These are phyloP conservation scores for Dactylellina sp. DNA, from an alignment of 2,329 filamentous ascomycete species.

Conservation along the genomic window DNA sequence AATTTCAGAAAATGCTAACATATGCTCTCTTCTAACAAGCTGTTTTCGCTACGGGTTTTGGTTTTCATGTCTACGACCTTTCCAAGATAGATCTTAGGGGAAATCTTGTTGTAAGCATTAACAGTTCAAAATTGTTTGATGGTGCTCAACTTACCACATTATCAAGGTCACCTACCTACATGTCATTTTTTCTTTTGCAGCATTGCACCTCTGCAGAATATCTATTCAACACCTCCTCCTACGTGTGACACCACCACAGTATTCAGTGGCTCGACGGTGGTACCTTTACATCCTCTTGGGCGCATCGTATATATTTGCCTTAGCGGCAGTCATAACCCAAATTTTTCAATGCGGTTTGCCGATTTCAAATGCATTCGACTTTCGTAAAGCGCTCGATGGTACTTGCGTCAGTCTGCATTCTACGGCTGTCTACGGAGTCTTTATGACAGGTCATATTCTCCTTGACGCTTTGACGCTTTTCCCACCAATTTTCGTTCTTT, in stretches of 20 bases:
- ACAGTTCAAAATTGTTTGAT: neutral
- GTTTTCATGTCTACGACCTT: conserved; percentile 34
- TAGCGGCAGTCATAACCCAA: conserved; percentile 29
- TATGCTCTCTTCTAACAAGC: conserved; percentile 6
- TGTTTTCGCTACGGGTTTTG: conserved; percentile 39
- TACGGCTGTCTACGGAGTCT: conserved; percentile 28
- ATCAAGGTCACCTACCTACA: conserved; percentile 36
- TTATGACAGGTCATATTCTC: conserved; percentile 37
- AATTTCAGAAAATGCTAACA: too few species aligned
- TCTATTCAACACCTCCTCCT: conserved; percentile 42
- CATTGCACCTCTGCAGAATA: conserved; percentile 41
- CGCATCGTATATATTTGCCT: conserved; percentile 24
- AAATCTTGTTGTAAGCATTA: conserved; percentile 22
- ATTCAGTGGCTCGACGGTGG: conserved; percentile 23
- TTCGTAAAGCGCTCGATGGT: conserved; percentile 21
- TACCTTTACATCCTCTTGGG: conserved; percentile 34
- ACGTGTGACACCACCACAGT: conserved; percentile 30
- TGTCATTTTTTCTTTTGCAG: conserved; percentile 38
- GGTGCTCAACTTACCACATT: neutral
- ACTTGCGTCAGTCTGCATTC: conserved; percentile 39
- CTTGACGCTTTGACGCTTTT: conserved; percentile 36
- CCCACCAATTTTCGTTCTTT: conserved; percentile 33
- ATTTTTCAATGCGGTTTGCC: conserved; percentile 37
- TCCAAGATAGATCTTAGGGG: conserved; percentile 19
- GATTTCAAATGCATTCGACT: conserved; percentile 19